Evolutionary conservation across 768 basidiomycete species (phyloP).

Genomic region (Wakefieldia striispora): DNA sequence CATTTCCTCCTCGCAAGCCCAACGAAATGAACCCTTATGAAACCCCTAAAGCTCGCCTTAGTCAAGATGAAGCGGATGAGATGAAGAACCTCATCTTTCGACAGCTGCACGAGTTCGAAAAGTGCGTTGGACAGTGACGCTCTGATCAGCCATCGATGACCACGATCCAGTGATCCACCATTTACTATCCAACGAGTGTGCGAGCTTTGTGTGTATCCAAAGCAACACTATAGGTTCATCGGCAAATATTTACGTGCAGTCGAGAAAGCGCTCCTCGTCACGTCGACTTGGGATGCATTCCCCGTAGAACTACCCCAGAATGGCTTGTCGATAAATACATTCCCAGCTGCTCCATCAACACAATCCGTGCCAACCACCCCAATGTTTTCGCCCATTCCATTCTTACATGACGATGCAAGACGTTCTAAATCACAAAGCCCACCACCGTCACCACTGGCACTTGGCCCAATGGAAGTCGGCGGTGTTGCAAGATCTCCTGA

Average conservation of each 20-base stretch:
- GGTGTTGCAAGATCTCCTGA: constrained; percentile 38
- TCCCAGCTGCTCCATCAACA: constrained; percentile 44
- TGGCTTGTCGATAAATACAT: constrained; percentile 26
- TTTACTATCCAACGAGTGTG: constrained; percentile 91
- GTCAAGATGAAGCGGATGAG: constrained; percentile 55
- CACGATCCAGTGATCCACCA: constrained; percentile 51
- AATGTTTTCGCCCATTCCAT: constrained; percentile 84
- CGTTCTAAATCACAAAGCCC: constrained; percentile 78
- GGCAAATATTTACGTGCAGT: constrained; percentile 90
- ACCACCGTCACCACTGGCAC: constrained; percentile 67
- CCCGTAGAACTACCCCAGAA: constrained; percentile 41
- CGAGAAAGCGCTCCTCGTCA: constrained; percentile 79
- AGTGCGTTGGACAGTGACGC: constrained; percentile 42
- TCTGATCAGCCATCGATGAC: constrained; percentile 5
- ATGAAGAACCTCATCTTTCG: constrained; percentile 55
- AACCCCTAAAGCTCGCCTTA: constrained; percentile 57
- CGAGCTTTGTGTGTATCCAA: constrained; percentile 72
- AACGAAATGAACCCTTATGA: constrained; percentile 50
- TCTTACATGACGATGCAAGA: constrained; percentile 80
- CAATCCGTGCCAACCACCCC: constrained; percentile 71
- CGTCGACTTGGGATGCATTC: constrained; percentile 75
- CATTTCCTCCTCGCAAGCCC: constrained; percentile 63
- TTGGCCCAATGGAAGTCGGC: constrained; percentile 38
- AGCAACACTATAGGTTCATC: constrained; percentile 67
- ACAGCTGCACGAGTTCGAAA: constrained; percentile 73